Conservation (phyloP, 768 basidiomycete species). For the Termitomyces titanicus region DNA sequence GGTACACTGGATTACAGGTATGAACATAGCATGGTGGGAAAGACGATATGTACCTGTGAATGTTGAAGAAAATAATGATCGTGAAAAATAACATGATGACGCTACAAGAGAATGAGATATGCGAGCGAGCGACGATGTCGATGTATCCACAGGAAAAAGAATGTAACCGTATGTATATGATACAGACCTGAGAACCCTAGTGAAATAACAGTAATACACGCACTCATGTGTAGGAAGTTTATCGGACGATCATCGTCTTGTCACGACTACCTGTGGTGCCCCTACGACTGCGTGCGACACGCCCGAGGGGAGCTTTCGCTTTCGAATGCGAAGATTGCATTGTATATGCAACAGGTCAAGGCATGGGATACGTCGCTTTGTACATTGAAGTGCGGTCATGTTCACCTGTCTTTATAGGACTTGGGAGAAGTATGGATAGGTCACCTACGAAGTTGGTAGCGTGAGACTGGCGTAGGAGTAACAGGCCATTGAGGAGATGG, state of each 20-base stretch:
- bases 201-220: background rate
- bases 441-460: constrained; percentile 33
- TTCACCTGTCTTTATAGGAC: constrained; percentile 15
- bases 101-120: constrained; percentile 1
- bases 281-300: constrained; percentile 17
- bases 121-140: background rate
- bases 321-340: constrained; percentile 15
- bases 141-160: constrained; percentile 3
- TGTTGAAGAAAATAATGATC: background rate
- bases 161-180: constrained; percentile 3
- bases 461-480: constrained; percentile 16
- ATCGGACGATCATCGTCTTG: constrained; percentile 7
- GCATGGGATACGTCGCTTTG: constrained; percentile 5
- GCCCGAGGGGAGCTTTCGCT: constrained; percentile 15
- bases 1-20: background rate
- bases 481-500: constrained; percentile 5
- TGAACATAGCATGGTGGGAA: background rate
- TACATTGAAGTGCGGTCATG: constrained; percentile 11
- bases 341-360: constrained; percentile 10
- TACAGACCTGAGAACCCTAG: constrained; percentile 6
- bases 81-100: background rate
- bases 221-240: background rate
- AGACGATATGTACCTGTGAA: background rate
- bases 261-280: background rate
- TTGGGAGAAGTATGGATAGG: constrained; percentile 17